Evolutionary conservation across 257 asterid species (phyloP).

Genomic region (Scutellaria minor): DNA sequence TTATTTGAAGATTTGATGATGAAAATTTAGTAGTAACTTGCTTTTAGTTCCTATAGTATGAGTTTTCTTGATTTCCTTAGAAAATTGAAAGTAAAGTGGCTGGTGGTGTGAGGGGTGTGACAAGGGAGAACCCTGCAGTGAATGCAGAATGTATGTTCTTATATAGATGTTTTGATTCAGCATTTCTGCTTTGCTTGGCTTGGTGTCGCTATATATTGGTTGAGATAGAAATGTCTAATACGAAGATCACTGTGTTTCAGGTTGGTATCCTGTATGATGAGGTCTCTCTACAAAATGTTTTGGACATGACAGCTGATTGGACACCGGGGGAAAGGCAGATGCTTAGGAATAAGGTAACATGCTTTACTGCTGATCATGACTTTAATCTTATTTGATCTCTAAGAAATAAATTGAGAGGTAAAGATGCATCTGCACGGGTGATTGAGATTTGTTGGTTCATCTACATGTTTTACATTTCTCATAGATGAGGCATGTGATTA

Average conservation of each 20-base stretch:
- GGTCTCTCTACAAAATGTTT: constrained; percentile 70
- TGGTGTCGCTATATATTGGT: constrained; percentile 2
- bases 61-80: constrained; percentile 16
- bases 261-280: constrained; percentile 94
- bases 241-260: constrained; percentile 48
- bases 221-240: constrained; percentile 11
- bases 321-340: constrained; percentile 77
- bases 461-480: constrained; percentile 20
- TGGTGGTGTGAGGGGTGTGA: constrained; percentile 10
- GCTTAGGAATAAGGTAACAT: constrained; percentile 84
- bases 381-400: constrained; percentile 18
- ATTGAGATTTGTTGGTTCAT: constrained; percentile 19
- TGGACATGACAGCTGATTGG: constrained; percentile 95
- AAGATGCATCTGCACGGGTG: background rate
- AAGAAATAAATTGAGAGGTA: background rate
- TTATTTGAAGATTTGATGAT: background rate
- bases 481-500: background rate
- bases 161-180: constrained; percentile 9
- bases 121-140: background rate
- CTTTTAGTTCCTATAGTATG: background rate
- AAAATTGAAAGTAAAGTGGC: background rate
- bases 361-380: constrained; percentile 11
- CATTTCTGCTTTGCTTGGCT: constrained; percentile 15
- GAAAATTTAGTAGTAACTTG: background rate
- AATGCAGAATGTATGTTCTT: constrained; percentile 5